Evolutionary conservation across 345 rosid species (phyloP), one percentile per base, ranked within the genome.

Genomic region (Citrus sp.): DNA sequence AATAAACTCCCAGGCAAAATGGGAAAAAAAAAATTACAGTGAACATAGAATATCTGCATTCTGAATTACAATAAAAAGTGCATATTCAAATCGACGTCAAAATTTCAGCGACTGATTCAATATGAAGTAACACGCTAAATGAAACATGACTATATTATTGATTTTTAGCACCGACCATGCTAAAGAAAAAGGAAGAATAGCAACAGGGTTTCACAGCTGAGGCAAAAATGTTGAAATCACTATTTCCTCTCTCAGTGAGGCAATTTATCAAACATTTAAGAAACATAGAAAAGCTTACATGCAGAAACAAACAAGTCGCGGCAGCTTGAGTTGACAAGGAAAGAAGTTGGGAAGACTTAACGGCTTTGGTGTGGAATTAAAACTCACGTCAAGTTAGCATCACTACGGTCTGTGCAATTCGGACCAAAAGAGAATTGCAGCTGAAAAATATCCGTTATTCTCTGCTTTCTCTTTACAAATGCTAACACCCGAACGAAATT

Each of bases 201-300:
- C 7, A 30, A 64, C 68, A 34, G 18, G 0, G 40, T 18, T 64
- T 64, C n/a, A 64, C 40, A 30, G 10, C n/a, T 64, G 22, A 54
- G 8, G 58, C 32, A 18, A 64, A 32, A 5, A 32, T 32, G n/a
- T 64, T 30, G 46, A 9, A 70, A 16, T 32, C 38, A 28, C 3
- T 7, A 19, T 7, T 9, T 56, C 65, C 58, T 7, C 71, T 1
- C 61, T 78, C 72, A 64, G 37, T 51, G 66, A 72, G 74, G 69
- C 84, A 80, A 80, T 80, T 83, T 35, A 66, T 78, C 86, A 72
- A 84, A 78, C 74, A 78, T 12, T 8, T 59, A 24, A 5, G 24
- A 28, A 49, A 30, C 79, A n/a, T 18, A 13, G 19, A 0, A 18
- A 4, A 35, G 4, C 40, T 6, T n/a, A 22, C 67, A 19, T 55